These are phyloP conservation scores for Penicillium occitanis DNA, from an alignment of 2,329 filamentous ascomycete species.

Conservation along the genomic window DNA sequence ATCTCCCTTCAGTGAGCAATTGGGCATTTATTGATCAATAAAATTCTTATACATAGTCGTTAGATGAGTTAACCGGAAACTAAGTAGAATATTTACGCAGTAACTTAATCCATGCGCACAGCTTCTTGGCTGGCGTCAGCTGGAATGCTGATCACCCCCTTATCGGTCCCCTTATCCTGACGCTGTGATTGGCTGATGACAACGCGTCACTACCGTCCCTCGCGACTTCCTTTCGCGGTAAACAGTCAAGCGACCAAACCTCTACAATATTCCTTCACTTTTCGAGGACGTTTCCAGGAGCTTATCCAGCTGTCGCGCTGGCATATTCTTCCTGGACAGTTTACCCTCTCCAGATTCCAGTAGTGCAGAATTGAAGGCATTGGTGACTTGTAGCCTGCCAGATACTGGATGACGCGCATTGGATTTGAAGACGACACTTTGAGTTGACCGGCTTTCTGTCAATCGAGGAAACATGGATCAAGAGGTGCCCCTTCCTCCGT, in stretches of 20 bases:
- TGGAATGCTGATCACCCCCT: not conserved
- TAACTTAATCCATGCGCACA: not conserved
- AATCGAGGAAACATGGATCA: slow-evolving; percentile 2
- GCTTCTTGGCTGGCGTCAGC: not conserved
- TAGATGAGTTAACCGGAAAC: not conserved
- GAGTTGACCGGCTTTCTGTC: not conserved
- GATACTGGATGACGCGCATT: slow-evolving; percentile 1
- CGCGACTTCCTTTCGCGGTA: slow-evolving; percentile 14
- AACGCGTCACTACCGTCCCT: slow-evolving; percentile 15
- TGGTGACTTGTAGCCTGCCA: not conserved
- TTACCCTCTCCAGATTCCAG: not conserved
- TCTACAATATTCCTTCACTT: not conserved
- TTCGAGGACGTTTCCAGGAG: slow-evolving; percentile 4
- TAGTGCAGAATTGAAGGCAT: not conserved
- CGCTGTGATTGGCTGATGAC: slow-evolving; percentile 4
- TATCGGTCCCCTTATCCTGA: not conserved
- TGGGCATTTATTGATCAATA: not conserved
- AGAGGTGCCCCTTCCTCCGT: slow-evolving; percentile 40
- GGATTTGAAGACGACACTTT: not conserved
- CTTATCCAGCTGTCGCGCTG: slow-evolving; percentile 16
- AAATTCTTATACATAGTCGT: not conserved
- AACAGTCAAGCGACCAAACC: slow-evolving; percentile 20
- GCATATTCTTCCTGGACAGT: slow-evolving; percentile 15
- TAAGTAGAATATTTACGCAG: not conserved
- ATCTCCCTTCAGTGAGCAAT: no score